phyloP scores from a whole-genome alignment of 768 basidiomycete genomes.

The Mycena capillaripes region DNA sequence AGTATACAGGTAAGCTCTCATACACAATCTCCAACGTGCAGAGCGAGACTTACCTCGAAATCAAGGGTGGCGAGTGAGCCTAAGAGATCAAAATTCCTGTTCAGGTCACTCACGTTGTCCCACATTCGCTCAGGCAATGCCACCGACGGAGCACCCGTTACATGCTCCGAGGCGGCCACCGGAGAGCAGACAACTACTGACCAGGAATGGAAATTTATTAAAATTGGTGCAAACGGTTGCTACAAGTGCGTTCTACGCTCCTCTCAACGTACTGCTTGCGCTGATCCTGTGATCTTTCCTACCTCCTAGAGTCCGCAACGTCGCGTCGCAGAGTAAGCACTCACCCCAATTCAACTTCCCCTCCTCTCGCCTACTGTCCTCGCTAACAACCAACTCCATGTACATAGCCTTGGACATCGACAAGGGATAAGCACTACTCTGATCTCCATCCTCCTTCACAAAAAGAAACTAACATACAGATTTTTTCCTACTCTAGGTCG shows the following conservation, averaged over 20 bases:
- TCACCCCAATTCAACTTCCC: slow-evolving; percentile 3
- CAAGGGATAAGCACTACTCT: not conserved
- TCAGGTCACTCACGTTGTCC: not conserved
- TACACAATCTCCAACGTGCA: slow-evolving; percentile 15
- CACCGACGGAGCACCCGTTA: slow-evolving; percentile 20
- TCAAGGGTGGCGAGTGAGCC: slow-evolving; percentile 10
- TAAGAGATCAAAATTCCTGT: not conserved
- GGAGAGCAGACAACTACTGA: not conserved
- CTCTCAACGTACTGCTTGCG: not conserved
- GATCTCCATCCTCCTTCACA: not conserved
- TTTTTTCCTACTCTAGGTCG: slow-evolving; percentile 19
- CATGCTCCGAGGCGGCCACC: slow-evolving; percentile 11
- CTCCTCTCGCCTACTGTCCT: slow-evolving; percentile 11
- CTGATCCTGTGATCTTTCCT: slow-evolving; percentile 14
- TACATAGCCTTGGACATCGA: slow-evolving; percentile 27
- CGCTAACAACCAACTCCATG: slow-evolving; percentile 9
- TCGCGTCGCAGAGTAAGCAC: slow-evolving; percentile 21
- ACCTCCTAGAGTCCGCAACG: slow-evolving; percentile 24
- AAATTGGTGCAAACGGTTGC: slow-evolving; percentile 10
- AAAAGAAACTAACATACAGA: slow-evolving; percentile 10
- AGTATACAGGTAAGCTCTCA: slow-evolving; percentile 8
- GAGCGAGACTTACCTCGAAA: slow-evolving; percentile 15
- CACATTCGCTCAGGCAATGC: slow-evolving; percentile 12
- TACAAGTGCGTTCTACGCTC: slow-evolving; percentile 19
- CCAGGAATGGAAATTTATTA: slow-evolving; percentile 27